phyloP scores from a whole-genome alignment of 805 yeast species.

The Barnettozyma wickerhamii region DNA sequence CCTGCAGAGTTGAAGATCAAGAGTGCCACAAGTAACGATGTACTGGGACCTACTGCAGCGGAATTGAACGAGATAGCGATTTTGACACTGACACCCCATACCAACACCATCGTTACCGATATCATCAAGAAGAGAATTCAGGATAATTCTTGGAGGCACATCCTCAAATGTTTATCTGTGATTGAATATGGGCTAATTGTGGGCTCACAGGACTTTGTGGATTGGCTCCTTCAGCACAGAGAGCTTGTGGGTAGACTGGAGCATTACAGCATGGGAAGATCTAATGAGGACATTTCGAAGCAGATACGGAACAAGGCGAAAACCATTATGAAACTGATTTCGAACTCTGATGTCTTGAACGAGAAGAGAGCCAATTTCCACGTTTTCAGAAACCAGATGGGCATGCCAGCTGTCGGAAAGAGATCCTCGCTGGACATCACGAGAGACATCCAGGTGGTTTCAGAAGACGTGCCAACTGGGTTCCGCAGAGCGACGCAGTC shows the following conservation, averaged over 20 bases:
- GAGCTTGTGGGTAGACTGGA: slow-evolving; percentile 27
- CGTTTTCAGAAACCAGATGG: slow-evolving; percentile 37
- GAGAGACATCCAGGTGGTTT: slow-evolving; percentile 1
- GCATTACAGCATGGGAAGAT: slow-evolving; percentile 28
- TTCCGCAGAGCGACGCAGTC: slow-evolving; percentile 24
- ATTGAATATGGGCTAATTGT: slow-evolving; percentile 47
- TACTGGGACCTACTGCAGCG: slow-evolving; percentile 52
- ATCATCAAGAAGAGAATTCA: slow-evolving; percentile 38
- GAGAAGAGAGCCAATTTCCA: slow-evolving; percentile 40
- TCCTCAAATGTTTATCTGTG: slow-evolving; percentile 50
- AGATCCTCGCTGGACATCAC: slow-evolving; percentile 24
- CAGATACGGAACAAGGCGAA: slow-evolving; percentile 36
- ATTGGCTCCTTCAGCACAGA: slow-evolving; percentile 42
- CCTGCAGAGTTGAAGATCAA: slow-evolving; percentile 33
- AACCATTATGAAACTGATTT: slow-evolving; percentile 29
- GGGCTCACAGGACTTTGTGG: slow-evolving; percentile 47
- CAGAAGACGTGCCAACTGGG: slow-evolving; percentile 7
- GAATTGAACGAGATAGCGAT: slow-evolving; percentile 49
- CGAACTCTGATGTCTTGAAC: slow-evolving; percentile 31
- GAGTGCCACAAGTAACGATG: slow-evolving; percentile 48
- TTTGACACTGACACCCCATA: slow-evolving; percentile 37
- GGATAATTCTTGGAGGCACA: slow-evolving; percentile 31
- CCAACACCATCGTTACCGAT: slow-evolving; percentile 34
- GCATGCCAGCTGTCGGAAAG: slow-evolving; percentile 32
- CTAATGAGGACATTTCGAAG: slow-evolving; percentile 24